Conservation (phyloP, 768 basidiomycete species). For the Tubosaeta sp. region DNA sequence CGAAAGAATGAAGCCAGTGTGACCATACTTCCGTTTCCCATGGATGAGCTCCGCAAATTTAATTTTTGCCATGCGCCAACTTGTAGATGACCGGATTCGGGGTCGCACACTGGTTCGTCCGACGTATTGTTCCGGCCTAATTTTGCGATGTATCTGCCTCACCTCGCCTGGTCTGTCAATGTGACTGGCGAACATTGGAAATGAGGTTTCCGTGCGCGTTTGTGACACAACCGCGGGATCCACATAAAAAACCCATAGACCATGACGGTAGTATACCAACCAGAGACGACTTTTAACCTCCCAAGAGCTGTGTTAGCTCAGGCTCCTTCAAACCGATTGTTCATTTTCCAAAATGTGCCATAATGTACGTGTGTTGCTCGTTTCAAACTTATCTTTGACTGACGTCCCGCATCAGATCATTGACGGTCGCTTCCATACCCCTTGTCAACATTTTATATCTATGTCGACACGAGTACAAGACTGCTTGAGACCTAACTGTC, state of each 20-base stretch:
- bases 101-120: slow-evolving; percentile 12
- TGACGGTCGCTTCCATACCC: slow-evolving; percentile 69
- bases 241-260: slow-evolving; percentile 28
- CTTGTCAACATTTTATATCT: slow-evolving; percentile 67
- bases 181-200: slow-evolving; percentile 31
- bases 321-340: slow-evolving; percentile 16
- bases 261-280: slow-evolving; percentile 12
- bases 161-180: slow-evolving; percentile 32
- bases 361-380: slow-evolving; percentile 48
- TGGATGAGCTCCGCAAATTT: slow-evolving; percentile 9
- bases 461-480: slow-evolving; percentile 70
- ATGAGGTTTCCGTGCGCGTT: slow-evolving; percentile 38
- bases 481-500: slow-evolving; percentile 57
- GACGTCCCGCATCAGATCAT: slow-evolving; percentile 47
- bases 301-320: slow-evolving; percentile 14
- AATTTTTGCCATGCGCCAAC: slow-evolving; percentile 9
- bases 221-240: slow-evolving; percentile 29
- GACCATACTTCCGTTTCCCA: background rate
- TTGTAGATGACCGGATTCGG: slow-evolving; percentile 10
- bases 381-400: background rate
- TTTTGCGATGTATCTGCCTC: slow-evolving; percentile 31
- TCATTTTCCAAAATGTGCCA: slow-evolving; percentile 53
- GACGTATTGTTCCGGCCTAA: slow-evolving; percentile 20
- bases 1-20: background rate
- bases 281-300: slow-evolving; percentile 15